These are phyloP conservation scores for Suillus plorans DNA, from an alignment of 768 basidiomycete species.

Conservation along the genomic window DNA sequence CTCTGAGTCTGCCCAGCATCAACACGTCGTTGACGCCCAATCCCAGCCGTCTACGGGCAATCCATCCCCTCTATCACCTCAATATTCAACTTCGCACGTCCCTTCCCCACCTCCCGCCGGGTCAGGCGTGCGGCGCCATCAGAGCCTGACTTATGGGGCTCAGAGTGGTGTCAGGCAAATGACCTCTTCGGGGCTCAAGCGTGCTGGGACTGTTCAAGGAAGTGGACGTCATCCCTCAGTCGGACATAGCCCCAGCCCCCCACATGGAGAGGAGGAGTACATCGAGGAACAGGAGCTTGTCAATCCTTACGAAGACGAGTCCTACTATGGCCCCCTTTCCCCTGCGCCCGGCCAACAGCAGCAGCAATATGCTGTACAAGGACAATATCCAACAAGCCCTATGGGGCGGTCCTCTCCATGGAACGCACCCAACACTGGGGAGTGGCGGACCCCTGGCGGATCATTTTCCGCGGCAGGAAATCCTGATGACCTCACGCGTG, in stretches of 20 bases:
- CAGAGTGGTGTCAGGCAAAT: slow-evolving; percentile 49
- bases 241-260: slow-evolving; percentile 43
- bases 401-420: slow-evolving; percentile 69
- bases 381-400: slow-evolving; percentile 52
- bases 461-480: slow-evolving; percentile 31
- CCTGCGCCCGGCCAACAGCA: slow-evolving; percentile 38
- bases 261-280: slow-evolving; percentile 59
- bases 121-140: slow-evolving; percentile 75
- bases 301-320: slow-evolving; percentile 52
- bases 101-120: slow-evolving; percentile 74
- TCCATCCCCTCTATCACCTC: slow-evolving; percentile 63
- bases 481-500: slow-evolving; percentile 78
- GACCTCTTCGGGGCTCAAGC: slow-evolving; percentile 56
- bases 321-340: slow-evolving; percentile 50
- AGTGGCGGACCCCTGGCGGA: slow-evolving; percentile 54
- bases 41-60: slow-evolving; percentile 36
- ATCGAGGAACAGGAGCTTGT: slow-evolving; percentile 41
- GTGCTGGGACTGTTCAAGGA: slow-evolving; percentile 66
- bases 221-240: slow-evolving; percentile 39
- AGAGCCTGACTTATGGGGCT: slow-evolving; percentile 73
- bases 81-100: slow-evolving; percentile 48
- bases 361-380: slow-evolving; percentile 32
- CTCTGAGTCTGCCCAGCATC: slow-evolving; percentile 35
- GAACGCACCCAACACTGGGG: slow-evolving; percentile 49
- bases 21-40: slow-evolving; percentile 51